Evolutionary conservation across 768 basidiomycete species (phyloP), one percentile per base, ranked within the genome.

Genomic region (Boletus rubescentipes): DNA sequence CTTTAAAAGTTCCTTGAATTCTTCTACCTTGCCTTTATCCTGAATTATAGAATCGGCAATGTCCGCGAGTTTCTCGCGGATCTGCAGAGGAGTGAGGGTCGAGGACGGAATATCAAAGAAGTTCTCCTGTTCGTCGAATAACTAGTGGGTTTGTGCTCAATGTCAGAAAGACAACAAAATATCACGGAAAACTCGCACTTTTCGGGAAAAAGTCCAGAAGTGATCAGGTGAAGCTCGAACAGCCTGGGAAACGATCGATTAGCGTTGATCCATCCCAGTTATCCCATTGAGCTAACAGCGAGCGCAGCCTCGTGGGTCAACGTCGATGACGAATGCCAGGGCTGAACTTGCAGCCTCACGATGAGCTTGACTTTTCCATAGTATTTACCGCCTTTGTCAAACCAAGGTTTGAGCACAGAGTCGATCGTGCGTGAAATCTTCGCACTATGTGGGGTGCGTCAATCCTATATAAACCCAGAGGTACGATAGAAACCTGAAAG

Each of bases 241-340:
- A 34, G 87, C 87, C 87, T 89, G 51, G n/a, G 31, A 23, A 39
- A 18, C 9, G 8, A 39, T 42, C 5, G 2, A 44, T 62, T 10
- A 56, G 42, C 7, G 1, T 11, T 5, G 5, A 18, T n/a, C 9
- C 31, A 36, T 38, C 26, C 34, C 11, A 2, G 23, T 14, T 21
- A 38, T 43, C 9, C 36, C 15, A 18, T 5, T 4, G 18, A 7
- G 60, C 81, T 42, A 59, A 91, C 91, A 6, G 93, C 91, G 9
- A 96, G 75, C 11, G 79, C 85, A 14, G 92, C 89, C 72, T 97
- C 94, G 58, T 91, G 88, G 3, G 84, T 82, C 47, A 87, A 77
- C 0, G 84, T 89, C 0, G 89, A 89, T n/a, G 81, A 72, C 0
- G 71, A 79, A 61, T 93, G 91, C 91, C 91, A 92, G 0, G 88